Conservation (phyloP, 2,329 filamentous ascomycete genomes). For the Colletotrichum navitas region DNA sequence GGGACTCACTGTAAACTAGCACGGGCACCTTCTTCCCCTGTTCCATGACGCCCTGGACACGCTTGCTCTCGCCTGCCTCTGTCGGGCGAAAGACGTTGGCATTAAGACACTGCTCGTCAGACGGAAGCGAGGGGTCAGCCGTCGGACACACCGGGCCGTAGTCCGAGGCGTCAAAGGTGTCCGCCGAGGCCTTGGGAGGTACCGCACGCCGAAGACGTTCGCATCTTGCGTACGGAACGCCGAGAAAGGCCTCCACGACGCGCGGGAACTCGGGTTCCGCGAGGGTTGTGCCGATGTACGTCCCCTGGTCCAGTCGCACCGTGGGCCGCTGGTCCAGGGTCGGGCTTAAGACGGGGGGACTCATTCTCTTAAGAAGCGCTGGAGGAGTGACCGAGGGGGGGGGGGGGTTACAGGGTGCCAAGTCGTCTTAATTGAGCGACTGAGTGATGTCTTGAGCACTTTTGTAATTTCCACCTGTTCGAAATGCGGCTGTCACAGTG, state of each 20-base stretch:
- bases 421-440: not conserved
- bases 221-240: conserved; percentile 63
- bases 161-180: conserved; percentile 50
- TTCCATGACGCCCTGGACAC: conserved; percentile 45
- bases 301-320: conserved; percentile 54
- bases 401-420: no score
- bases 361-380: conserved; percentile 1
- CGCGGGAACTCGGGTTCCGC: conserved; percentile 52
- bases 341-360: not conserved
- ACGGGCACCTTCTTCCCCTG: conserved; percentile 55
- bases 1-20: conserved; percentile 59
- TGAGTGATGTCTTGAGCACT: not conserved
- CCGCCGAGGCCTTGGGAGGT: conserved; percentile 47
- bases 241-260: conserved; percentile 61
- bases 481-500: not conserved
- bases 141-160: conserved; percentile 56
- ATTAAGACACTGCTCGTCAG: conserved; percentile 66
- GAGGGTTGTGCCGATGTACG: conserved; percentile 54
- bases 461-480: not conserved
- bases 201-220: conserved; percentile 60
- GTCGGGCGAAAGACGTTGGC: conserved; percentile 63
- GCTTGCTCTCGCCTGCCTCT: conserved; percentile 25
- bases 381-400: not conserved
- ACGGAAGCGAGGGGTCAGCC: conserved; percentile 47
- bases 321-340: conserved; percentile 16